phyloP scores from a whole-genome alignment of 2,329 filamentous ascomycete genomes.

The Stemphylium vesicarium region DNA sequence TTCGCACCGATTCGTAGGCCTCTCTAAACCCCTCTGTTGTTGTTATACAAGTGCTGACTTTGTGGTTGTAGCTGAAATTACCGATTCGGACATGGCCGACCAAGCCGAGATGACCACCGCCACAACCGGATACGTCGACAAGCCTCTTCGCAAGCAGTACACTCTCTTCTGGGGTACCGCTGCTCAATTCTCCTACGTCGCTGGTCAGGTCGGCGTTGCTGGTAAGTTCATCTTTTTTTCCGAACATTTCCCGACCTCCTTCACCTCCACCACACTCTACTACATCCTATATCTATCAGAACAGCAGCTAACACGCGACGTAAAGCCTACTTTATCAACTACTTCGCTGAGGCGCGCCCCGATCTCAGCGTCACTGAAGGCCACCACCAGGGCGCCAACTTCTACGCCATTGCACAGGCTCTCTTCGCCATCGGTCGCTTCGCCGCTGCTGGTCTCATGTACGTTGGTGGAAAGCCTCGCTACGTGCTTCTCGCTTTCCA shows the following conservation, averaged over 20 bases:
- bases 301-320: no score
- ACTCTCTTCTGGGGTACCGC: conserved; percentile 46
- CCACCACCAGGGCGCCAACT: conserved; percentile 46
- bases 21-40: not conserved
- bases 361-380: conserved; percentile 30
- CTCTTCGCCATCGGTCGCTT: conserved; percentile 49
- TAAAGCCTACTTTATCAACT: conserved; percentile 52
- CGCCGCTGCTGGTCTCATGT: conserved; percentile 48
- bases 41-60: not conserved
- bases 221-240: no score
- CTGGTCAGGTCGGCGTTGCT: conserved; percentile 63
- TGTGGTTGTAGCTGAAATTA: conserved; percentile 64
- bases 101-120: conserved; percentile 42
- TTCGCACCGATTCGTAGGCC: conserved; percentile 57
- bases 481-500: conserved; percentile 47
- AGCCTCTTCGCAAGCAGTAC: conserved; percentile 69
- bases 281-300: no score
- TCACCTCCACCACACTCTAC: no score
- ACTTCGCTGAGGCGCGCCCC: conserved; percentile 44
- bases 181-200: conserved; percentile 63
- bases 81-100: conserved; percentile 67
- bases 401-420: conserved; percentile 48
- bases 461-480: conserved; percentile 43
- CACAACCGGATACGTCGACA: conserved; percentile 61
- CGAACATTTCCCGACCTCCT: no score